Evolutionary conservation across 2,329 filamentous ascomycete species (phyloP), one percentile per base, ranked within the genome.

Genomic region (Metarhizium anisopliae): DNA sequence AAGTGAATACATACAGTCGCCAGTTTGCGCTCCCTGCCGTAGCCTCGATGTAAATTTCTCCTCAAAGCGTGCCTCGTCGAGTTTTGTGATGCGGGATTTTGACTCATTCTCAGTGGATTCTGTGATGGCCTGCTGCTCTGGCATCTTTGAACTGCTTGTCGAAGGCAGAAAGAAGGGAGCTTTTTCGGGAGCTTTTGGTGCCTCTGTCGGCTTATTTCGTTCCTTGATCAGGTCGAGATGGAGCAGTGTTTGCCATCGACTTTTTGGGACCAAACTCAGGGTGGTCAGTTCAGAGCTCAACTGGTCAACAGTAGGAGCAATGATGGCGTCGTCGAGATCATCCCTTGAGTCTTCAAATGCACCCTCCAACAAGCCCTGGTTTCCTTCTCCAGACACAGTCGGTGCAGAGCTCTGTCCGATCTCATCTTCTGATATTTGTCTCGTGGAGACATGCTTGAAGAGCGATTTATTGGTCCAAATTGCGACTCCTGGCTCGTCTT

Each of bases 401-500:
- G 91, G 91, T 2, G 80, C 81, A 5, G 78, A 73, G 18, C 90
- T 79, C 13, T 83, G 74, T 7, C 76, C 76, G 47, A 95, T 83
- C 50, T 90, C 85, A 55, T 83, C 80, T 60, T 95, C 90, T 3
- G 87, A 86, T 57, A 99, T 88, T 63, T 94, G 89, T 20, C 87
- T 80, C 1, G 91, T 95, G 0, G 92, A 86, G 0, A 96, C 84
- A 63, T 96, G 91, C 55, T 86, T 89, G 76, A 96, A 99, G 1
- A 97, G 77, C 0, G 88, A 87, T 66, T 89, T 89, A 72, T 99
- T 99, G 25, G 90, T 96, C 93, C 94, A 99, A 51, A 99, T 83
- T 62, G 90, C 86, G n/a, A 99, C 86, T 13, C 94, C 94, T 1
- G 96, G 81, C 60, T 86, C 84, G 56, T 87, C 88, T 54, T 90